Evolutionary conservation across 1,284 basidiomycete genomes (phyloP), one percentile per base, ranked within the genome.

Genomic region (Amylostereum areolatum): DNA sequence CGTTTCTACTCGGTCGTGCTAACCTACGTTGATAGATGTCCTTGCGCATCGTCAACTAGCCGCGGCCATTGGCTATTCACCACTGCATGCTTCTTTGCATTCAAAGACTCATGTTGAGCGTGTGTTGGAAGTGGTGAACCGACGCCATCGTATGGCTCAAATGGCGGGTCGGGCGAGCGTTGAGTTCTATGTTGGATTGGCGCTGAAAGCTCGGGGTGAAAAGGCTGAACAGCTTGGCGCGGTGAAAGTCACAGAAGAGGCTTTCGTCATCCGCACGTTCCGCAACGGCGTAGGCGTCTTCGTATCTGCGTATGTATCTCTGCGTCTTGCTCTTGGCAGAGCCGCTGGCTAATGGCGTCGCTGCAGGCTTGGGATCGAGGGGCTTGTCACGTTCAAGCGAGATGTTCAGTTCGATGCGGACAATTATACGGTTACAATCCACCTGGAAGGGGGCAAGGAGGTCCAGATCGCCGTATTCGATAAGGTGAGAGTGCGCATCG

Each of bases 141-240:
- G 88, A 52, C 79, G 96, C 8, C 96, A 99, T 66, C 80, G 95
- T 35, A 88, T 96, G 75, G 97, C 95, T 0, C 97, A 99, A 65
- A 96, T 96, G 85, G 97, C 97, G 0, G 84, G 93, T 2, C 77
- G 97, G 8, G 96, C 97, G 0, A 94, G 90, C 60, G 89, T 98
- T 31, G 95, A 99, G 70, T 99, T 98, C 60, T 98, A 97, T 62
- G 95, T 99, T 42, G 94, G 95, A 0, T 71, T 99, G 10, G 92
- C 93, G 2, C 73, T 99, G 55, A 92, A 92, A 59, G 80, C 78
- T 0, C 74, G 88, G 6, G 81, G 80, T 50, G 75, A 77, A 66
- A 69, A 58, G 60, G 67, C 57, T 59, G 57, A 54, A 61, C 57
- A 43, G 73, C 60, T n/a, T 68, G 64, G 42, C 5, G 25, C 35